phyloP scores from a whole-genome alignment of 768 basidiomycete genomes.

The Rhizopogon roseolus region DNA sequence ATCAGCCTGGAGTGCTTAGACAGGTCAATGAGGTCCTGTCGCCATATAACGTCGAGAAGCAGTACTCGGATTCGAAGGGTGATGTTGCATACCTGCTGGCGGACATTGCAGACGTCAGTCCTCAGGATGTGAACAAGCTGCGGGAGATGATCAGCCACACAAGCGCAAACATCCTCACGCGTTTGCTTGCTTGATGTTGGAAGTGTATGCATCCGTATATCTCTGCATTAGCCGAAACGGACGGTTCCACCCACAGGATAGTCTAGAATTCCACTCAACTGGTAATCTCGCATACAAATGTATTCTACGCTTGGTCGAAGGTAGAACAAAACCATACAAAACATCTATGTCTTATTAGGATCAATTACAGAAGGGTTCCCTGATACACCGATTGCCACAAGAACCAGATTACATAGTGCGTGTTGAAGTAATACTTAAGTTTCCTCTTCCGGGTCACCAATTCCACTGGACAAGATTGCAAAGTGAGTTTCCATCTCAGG shows the following conservation, averaged over 20 bases:
- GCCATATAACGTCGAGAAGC: constrained; percentile 98
- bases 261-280: constrained; percentile 43
- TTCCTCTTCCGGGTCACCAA: constrained; percentile 93
- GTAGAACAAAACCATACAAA: neutral
- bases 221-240: constrained; percentile 21
- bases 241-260: constrained; percentile 26
- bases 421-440: constrained; percentile 26
- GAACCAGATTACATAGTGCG: neutral
- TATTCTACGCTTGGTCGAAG: neutral
- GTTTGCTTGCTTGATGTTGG: constrained; percentile 61
- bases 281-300: constrained; percentile 22
- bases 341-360: constrained; percentile 10
- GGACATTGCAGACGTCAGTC: constrained; percentile 89
- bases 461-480: constrained; percentile 86
- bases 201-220: neutral
- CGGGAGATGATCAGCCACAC: constrained; percentile 76
- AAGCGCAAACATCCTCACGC: constrained; percentile 83
- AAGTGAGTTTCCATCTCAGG: constrained; percentile 96
- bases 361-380: constrained; percentile 4
- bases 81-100: constrained; percentile 95
- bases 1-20: constrained; percentile 91
- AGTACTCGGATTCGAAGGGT: constrained; percentile 96
- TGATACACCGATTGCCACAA: constrained; percentile 3
- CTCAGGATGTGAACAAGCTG: constrained; percentile 70
- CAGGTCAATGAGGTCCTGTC: constrained; percentile 92